Evolutionary conservation across 2,329 filamentous ascomycete genomes (phyloP).

Genomic region (Alternaria rosae): DNA sequence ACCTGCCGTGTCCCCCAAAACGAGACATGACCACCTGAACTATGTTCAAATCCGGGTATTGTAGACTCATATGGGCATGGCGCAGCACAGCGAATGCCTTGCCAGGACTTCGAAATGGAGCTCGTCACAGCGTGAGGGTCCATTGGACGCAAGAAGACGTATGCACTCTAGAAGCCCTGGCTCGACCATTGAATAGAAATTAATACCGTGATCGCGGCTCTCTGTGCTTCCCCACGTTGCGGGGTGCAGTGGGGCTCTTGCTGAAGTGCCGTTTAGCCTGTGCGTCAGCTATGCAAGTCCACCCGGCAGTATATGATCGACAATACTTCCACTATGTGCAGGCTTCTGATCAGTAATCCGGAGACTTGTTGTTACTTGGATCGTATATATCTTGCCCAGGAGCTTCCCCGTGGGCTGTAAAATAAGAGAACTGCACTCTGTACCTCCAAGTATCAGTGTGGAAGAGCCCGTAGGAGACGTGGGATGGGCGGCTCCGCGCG

Average conservation of each 20-base stretch:
- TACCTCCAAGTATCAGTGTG: not conserved
- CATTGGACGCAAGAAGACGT: constrained; percentile 15
- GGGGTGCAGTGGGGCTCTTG: constrained; percentile 37
- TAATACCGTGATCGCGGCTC: constrained; percentile 24
- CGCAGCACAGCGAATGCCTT: constrained; percentile 1
- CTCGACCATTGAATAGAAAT: constrained; percentile 19
- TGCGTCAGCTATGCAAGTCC: constrained; percentile 23
- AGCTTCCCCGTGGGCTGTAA: not conserved
- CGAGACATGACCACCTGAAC: constrained; percentile 19
- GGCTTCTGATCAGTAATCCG: not conserved
- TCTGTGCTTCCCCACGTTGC: constrained; percentile 29
- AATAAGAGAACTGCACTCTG: not conserved
- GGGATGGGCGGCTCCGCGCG: not conserved
- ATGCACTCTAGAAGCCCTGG: constrained; percentile 22
- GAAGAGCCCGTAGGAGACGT: not conserved
- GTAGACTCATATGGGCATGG: constrained; percentile 11
- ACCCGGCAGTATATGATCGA: constrained; percentile 29
- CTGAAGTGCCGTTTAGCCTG: constrained; percentile 43
- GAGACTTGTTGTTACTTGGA: constrained; percentile 7
- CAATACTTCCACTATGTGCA: constrained; percentile 2
- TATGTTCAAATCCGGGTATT: constrained; percentile 13
- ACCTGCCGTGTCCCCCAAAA: constrained; percentile 5
- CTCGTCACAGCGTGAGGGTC: not conserved
- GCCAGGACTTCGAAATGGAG: constrained; percentile 2
- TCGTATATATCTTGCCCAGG: not conserved